These are phyloP conservation scores for Phoenix dactylifera DNA, from an alignment of 176 grass and related monocot genomes.

Conservation along the genomic window DNA sequence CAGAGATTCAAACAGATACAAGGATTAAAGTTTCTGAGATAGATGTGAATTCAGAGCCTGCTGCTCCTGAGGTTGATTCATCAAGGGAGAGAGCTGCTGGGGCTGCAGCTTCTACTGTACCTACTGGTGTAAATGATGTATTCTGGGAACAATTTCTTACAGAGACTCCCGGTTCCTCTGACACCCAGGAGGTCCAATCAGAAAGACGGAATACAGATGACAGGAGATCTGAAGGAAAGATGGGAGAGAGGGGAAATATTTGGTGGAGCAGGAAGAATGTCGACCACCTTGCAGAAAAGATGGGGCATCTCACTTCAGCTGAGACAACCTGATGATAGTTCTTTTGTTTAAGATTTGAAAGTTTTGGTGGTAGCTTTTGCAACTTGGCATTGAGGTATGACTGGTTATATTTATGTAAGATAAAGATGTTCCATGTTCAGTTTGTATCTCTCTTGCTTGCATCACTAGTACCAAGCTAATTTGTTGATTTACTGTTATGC, in stretches of 20 bases:
- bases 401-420: not conserved
- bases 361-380: not conserved
- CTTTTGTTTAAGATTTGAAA: constrained; percentile 1
- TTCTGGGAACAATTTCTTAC: constrained; percentile 97
- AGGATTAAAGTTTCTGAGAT: constrained; percentile 56
- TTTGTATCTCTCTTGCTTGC: too few species aligned
- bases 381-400: not conserved
- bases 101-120: constrained; percentile 11
- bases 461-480: too few species aligned
- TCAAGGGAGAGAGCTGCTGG: constrained; percentile 32
- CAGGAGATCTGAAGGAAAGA: constrained; percentile 25
- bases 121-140: constrained; percentile 58
- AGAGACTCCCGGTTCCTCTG: constrained; percentile 48
- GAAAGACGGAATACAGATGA: constrained; percentile 46
- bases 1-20: constrained; percentile 29
- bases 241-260: constrained; percentile 17
- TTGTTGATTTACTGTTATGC: too few species aligned
- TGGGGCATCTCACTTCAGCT: constrained; percentile 49
- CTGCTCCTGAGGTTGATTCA: constrained; percentile 40
- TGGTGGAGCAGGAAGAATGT: constrained; percentile 60
- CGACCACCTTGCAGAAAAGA: constrained; percentile 49
- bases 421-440: too few species aligned
- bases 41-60: constrained; percentile 83
- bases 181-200: constrained; percentile 55
- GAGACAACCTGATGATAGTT: constrained; percentile 46